Base-by-base conservation (phyloP, 73 alveolate species). In the Paraurostyla sp. region DNA sequence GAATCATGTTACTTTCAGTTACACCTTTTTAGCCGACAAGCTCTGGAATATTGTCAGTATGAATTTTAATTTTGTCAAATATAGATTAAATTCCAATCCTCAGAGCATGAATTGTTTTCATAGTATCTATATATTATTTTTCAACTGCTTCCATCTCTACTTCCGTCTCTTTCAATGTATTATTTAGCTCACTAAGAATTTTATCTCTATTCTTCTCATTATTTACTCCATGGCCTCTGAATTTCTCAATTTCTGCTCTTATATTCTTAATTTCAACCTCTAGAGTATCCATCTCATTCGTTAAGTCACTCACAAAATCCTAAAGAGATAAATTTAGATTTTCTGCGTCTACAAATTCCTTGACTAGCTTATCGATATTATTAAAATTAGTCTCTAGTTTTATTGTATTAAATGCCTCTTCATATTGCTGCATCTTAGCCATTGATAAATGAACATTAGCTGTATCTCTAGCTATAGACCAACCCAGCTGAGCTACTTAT, bases 251-350 rank as follows among this genome's bases (percentile, higher is more conserved):
- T 71, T 91, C 92, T 42, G 49, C 87, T 38, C 87, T 92, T 1
- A 95, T 80, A 41, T 80, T 90, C 58, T 84, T 90, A 38, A 94
- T 95, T 63, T 95, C 91, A 25, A 86, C 88, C 60, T 95, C 99
- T 40, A 94, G 76, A 56, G 92, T 95, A 65, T 96, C 97, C 40
- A 94, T 92, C 45, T 96, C 99, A 60, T 91, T 91, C 0, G 94
- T 88, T 27, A 96, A 93, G 49, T 92, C 97, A 36, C 92, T 93
- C 0, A 94, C 99, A 87, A 88, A 96, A 83, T 94, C 94, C 46
- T 91, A 92, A 38, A 89, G 83, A 11, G 91, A 82, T 81, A 51
- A 92, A 49, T 92, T 92, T 32, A 81, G 92, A 25, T 88, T 62
- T 52, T 92, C 97, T 16, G 97, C 95, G 40, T 92, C 88, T 18